Base-by-base conservation (phyloP, 176 grass and related monocot species). In the Alopecurus myosuroides region DNA sequence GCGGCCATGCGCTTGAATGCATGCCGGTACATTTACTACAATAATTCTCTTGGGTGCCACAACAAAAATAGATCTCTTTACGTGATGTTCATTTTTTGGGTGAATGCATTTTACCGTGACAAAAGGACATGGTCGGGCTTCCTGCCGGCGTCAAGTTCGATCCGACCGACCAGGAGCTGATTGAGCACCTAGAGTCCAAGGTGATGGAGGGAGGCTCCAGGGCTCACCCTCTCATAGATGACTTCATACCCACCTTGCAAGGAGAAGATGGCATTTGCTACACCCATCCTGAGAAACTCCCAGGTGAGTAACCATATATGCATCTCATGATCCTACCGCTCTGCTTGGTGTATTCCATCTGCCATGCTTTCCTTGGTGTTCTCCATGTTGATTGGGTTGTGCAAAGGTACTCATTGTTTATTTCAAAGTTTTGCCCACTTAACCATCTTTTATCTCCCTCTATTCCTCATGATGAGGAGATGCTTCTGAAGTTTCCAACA, bases 271-370 rank as follows among this genome's bases (percentile, higher is more conserved):
- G 91, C 74, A 98, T 98, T 75, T 98, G 96, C 81, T 95, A 98
- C 86, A 98, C 93, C 12, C 93, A 98, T 90, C 97, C 97, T 29
- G 89, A 95, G 88, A 98, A 89, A 48, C 91, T 98, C 20, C 97
- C 97, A 63, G 97, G 95, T 98, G 74, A 85, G 66, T 56, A 34
- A 46, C 23, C 13, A 37, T 48, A 40, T 13, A 23, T 45, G 7
- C 28, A 75, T 52, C 30, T 50, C 39, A 41, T 70, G 2, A 37
- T 35, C 22, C 18, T 74, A 12, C 34, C 44, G 11, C 35, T 13
- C 5, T 23, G 25, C 7, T 28, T 57, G 33, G 37, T 58, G 35
- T 77, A 4, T 22, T 77, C n/a, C 52, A 41, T 60, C 34, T 28
- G 7, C 34, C 35, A 28, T 77, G n/a, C 37, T 77, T 55, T 60